phyloP scores from a whole-genome alignment of 345 rosid species.

The Salix dunnii region DNA sequence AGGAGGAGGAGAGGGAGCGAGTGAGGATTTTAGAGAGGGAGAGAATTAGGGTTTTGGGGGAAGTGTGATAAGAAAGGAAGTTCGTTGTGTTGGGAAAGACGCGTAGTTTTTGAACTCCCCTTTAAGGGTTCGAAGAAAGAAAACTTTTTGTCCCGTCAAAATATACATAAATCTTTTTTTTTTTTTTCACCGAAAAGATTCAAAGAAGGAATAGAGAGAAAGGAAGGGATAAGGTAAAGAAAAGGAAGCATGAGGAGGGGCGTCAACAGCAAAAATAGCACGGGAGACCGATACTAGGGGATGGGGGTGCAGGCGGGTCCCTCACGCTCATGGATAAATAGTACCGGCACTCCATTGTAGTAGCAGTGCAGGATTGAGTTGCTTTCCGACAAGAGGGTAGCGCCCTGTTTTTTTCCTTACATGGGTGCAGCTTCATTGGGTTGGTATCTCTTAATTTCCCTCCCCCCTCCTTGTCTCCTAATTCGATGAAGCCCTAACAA shows the following conservation, averaged over 20 bases:
- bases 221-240: constrained; percentile 26
- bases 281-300: constrained; percentile 7
- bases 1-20: not conserved
- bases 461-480: not conserved
- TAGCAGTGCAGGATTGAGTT: not conserved
- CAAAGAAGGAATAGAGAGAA: not conserved
- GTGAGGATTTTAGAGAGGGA: constrained; percentile 11
- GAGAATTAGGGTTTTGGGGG: constrained; percentile 47
- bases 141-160: constrained; percentile 17
- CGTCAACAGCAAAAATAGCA: constrained; percentile 24
- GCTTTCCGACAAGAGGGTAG: not conserved
- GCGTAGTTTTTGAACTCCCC: constrained; percentile 23
- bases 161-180: not conserved
- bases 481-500: not conserved
- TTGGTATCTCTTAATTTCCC: not conserved
- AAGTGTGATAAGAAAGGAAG: not conserved
- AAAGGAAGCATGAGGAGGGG: constrained; percentile 6
- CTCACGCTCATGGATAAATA: constrained; percentile 37
- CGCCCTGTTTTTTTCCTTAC: not conserved
- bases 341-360: not conserved
- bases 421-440: too few relatives aligned
- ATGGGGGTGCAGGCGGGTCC: not conserved
- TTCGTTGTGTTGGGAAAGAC: constrained; percentile 30
- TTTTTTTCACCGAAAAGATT: not conserved
- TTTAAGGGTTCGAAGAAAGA: not conserved